phyloP scores from a whole-genome alignment of 169 alveolate genomes.

The Theileria equi region DNA sequence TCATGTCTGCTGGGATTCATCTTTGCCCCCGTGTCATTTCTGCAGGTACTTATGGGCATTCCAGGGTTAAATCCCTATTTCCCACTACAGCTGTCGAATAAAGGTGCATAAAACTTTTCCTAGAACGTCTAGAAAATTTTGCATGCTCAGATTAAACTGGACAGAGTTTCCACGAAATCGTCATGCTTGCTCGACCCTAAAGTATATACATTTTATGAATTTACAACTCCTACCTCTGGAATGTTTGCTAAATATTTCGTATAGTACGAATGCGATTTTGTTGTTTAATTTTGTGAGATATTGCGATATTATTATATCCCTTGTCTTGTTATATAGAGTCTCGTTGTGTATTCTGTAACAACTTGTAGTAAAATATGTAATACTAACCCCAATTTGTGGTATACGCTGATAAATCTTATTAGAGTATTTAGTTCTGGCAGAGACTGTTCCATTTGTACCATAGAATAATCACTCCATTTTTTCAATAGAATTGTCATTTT shows the following conservation, averaged over 20 bases:
- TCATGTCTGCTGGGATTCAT: no score
- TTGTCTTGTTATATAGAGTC: background rate
- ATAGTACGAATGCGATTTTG: constrained; percentile 7
- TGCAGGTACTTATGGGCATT: no score
- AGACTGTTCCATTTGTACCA: constrained; percentile 5
- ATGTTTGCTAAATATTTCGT: constrained; percentile 15
- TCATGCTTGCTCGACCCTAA: constrained; percentile 15
- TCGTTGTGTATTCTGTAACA: constrained; percentile 8
- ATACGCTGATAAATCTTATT: background rate
- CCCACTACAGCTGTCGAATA: background rate
- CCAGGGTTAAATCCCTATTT: background rate
- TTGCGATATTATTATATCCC: background rate
- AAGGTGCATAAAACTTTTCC: background rate
- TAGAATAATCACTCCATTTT: background rate
- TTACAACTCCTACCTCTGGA: constrained; percentile 7
- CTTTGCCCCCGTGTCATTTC: no score
- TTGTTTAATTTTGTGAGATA: background rate
- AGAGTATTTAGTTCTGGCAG: background rate
- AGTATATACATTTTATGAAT: background rate
- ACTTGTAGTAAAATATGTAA: background rate
- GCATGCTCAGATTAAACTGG: no score
- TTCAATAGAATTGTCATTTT: background rate
- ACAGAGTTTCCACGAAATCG: constrained; percentile 11
- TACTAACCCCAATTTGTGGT: constrained; percentile 11
- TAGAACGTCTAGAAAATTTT: background rate